These are phyloP conservation scores for Zymoseptoria crescenta DNA, from an alignment of 2,329 filamentous ascomycete genomes.

Conservation along the genomic window DNA sequence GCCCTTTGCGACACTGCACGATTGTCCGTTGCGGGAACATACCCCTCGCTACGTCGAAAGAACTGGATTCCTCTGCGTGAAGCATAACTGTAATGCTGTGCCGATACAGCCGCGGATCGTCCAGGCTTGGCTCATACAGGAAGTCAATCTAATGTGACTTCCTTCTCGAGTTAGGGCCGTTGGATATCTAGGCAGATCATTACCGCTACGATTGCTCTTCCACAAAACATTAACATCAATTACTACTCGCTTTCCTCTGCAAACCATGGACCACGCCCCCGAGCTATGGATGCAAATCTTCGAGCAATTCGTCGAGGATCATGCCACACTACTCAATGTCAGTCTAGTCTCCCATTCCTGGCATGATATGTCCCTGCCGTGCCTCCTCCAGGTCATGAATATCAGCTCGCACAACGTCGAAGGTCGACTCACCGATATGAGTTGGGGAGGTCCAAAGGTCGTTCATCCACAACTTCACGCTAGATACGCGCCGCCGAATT, in stretches of 20 bases:
- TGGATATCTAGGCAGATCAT: background rate
- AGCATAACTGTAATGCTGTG: background rate
- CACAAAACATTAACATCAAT: background rate
- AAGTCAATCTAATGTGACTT: background rate
- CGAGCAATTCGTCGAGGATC: constrained; percentile 3
- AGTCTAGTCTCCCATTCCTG: constrained; percentile 5
- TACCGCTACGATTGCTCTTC: background rate
- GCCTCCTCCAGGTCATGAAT: constrained; percentile 5
- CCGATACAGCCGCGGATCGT: background rate
- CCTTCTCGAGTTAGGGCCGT: background rate
- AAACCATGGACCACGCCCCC: background rate
- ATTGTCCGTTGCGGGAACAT: background rate
- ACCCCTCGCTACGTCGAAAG: background rate
- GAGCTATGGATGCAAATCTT: constrained; percentile 7
- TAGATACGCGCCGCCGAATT: constrained; percentile 2
- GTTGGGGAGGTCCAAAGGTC: background rate
- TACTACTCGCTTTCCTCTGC: background rate
- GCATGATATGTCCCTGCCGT: constrained; percentile 3
- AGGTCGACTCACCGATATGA: background rate
- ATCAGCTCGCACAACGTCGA: constrained; percentile 10
- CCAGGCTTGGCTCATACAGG: background rate
- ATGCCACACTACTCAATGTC: constrained; percentile 1
- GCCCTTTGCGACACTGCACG: background rate
- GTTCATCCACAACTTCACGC: constrained; percentile 4
- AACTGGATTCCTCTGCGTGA: background rate